phyloP scores from a whole-genome alignment of 1,284 basidiomycete genomes.

The Cerioporus squamosus region DNA sequence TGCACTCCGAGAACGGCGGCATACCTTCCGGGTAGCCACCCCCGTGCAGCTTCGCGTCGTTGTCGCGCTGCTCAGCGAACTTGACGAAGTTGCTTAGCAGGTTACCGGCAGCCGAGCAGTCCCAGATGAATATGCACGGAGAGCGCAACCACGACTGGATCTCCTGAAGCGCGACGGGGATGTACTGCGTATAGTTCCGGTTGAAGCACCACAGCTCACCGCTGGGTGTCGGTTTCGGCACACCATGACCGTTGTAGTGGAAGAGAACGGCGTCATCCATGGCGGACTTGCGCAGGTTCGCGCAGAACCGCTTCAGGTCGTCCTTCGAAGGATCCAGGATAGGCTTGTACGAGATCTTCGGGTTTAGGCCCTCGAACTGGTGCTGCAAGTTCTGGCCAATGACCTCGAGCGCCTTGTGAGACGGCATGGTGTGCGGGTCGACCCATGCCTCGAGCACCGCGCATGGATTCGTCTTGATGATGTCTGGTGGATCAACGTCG shows the following conservation, averaged over 20 bases:
- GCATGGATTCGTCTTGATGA: constrained; percentile 97
- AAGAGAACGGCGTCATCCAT: constrained; percentile 95
- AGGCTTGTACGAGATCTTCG: constrained; percentile 89
- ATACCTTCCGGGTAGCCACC: constrained; percentile 65
- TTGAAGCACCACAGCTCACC: constrained; percentile 99
- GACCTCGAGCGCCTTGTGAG: constrained; percentile 87
- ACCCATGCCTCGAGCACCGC: constrained; percentile 98
- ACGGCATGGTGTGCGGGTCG: constrained; percentile 89
- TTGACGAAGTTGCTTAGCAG: constrained; percentile 91
- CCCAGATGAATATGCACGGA: constrained; percentile 98
- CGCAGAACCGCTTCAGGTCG: constrained; percentile 91
- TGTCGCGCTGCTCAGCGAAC: constrained; percentile 86
- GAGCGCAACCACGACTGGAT: constrained; percentile 92
- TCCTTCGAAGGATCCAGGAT: constrained; percentile 96
- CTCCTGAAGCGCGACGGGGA: constrained; percentile 94
- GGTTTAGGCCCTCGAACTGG: constrained; percentile 95
- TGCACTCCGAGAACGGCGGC: constrained; percentile 85
- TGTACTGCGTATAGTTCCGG: constrained; percentile 97
- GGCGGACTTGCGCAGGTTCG: constrained; percentile 84
- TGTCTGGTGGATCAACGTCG: constrained; percentile 96
- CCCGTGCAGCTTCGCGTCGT: constrained; percentile 68
- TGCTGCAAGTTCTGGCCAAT: constrained; percentile 93
- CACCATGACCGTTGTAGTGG: constrained; percentile 99
- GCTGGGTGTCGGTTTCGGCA: constrained; percentile 94
- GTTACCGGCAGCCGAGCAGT: constrained; percentile 95